Percentiles rank a stretch among this genome's conserved stretches.
These are phyloP conservation scores for Coemansia sp. DNA, from an alignment of 192 early-diverging fungal genomes.

Conservation along the genomic window DNA sequence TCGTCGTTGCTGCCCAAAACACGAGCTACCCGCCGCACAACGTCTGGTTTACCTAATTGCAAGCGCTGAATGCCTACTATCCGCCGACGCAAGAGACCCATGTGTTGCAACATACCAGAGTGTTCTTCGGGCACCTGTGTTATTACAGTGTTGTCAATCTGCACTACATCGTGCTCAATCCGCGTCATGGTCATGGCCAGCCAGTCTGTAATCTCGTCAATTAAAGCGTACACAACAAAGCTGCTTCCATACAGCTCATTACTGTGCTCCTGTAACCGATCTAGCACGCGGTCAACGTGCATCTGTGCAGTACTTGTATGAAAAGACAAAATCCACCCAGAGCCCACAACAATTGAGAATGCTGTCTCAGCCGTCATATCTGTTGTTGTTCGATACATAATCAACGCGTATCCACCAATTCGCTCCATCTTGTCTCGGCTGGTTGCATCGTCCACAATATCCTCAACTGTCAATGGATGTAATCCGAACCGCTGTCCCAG, in stretches of 20 bases:
- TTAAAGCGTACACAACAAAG: slow-evolving; percentile 59
- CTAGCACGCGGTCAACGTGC: slow-evolving; percentile 7
- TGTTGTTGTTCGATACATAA: slow-evolving; percentile 19
- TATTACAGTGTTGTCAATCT: slow-evolving; percentile 76
- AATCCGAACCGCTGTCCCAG: slow-evolving; percentile 68
- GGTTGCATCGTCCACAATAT: slow-evolving; percentile 69
- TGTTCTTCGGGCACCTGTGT: slow-evolving; percentile 49
- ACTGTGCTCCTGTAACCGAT: neutral
- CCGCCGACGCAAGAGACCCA: slow-evolving; percentile 70
- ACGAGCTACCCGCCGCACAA: slow-evolving; percentile 68
- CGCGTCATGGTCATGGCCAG: slow-evolving; percentile 64
- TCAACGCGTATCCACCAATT: slow-evolving; percentile 1
- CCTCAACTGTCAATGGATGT: slow-evolving; percentile 88
- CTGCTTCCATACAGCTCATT: neutral
- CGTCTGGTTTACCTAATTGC: slow-evolving; percentile 67
- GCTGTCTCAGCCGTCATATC: neutral
- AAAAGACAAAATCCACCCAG: slow-evolving; percentile 10
- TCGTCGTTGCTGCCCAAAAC: slow-evolving; percentile 46
- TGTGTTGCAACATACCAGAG: slow-evolving; percentile 64
- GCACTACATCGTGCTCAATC: slow-evolving; percentile 74
- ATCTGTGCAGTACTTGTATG: neutral
- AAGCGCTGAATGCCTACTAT: slow-evolving; percentile 69
- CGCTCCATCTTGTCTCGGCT: slow-evolving; percentile 22
- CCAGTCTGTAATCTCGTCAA: slow-evolving; percentile 78
- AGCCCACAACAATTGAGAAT: slow-evolving; percentile 14